Base-by-base conservation (phyloP, 2,329 filamentous ascomycete genomes). In the Phialocephala sp. region DNA sequence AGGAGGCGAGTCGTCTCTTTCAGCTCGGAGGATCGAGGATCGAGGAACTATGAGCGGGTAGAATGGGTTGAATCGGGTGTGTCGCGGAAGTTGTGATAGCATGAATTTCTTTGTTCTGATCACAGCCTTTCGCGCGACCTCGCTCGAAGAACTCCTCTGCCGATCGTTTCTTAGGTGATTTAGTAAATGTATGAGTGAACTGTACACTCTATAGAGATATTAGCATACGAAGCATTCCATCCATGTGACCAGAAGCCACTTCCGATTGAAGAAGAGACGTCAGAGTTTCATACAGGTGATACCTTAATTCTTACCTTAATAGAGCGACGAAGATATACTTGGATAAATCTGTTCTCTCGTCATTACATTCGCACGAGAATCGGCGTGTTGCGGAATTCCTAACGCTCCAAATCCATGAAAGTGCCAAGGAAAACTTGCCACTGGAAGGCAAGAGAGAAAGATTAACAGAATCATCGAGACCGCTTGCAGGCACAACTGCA, bases 1-100 rank as follows among this genome's bases (percentile, higher is more conserved):
- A 67, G 47, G 67, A 69, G 59, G 65, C 65, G 8, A 67, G 55
- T 9, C 60, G 52, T 55, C 24, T 66, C 15, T 67, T 69, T 54
- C 66, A 66, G 59, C 55, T 66, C 35, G 62, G 62, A 47, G 62
- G 62, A 50, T 58, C 64, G 37, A 68, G 58, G 55, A 56, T 66
- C 18, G 62, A 64, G 20, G 66, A 65, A 36, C 37, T 68, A 35
- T 64, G 24, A 62, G 59, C 12, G 59, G 43, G 22, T 58, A 58
- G 58, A 55, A 36, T 61, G 27, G 39, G 35, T 54, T 41, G 35
- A 27, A 58, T 57, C 36, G 4, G 41, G 15, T 52, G 43, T 52
- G 37, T 27, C 20, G 39, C 52, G 52, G 50, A 59, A 59, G 39
- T 52, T 63, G 54, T 37, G 55, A 59, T 59, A 24, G 54, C 22